Base-by-base conservation (phyloP, 1,284 basidiomycete species). In the Flammula alnicola region DNA sequence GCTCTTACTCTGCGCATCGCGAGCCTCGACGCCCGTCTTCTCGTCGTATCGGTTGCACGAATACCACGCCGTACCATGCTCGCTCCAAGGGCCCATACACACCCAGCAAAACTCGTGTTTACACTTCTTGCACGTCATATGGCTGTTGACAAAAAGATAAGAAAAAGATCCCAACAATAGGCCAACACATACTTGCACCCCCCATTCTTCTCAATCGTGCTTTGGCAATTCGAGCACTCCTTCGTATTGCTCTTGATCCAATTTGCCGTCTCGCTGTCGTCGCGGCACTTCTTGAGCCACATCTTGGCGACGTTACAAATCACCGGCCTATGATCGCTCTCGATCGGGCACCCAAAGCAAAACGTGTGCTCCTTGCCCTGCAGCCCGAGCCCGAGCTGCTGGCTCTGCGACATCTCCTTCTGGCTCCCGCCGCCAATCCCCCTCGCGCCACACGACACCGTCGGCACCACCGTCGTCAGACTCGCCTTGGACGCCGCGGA, bases 231-330 rank as follows among this genome's bases (percentile, higher is more conserved):
- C 37, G 86, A 81, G 67, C 96, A 99, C 70, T 99, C 96, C 76
- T 99, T 98, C 42, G 96, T 99, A 68, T 99, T 98, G 59, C 95
- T 98, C 79, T 92, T 93, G 74, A 99, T 95, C 96, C 96, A 99
- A 68, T 99, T 98, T 31, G 95, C 93, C 14, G 96, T 99, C 76
- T 99, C 97, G 58, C 91, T 94, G 66, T 99, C 96, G 67, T 99
- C 96, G 48, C 86, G 85, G 70, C 96, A 98, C 71, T 99, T 99
- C 80, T 92, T 93, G 63, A 97, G 73, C 97, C 97, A 99, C 72
- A 94, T 80, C 75, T 82, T 89, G 60, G 95, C 93, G 20, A 97
- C 86, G 8, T 75, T 78, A 71, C 96, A 99, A 40, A 97, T 81
- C 36, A 96, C 86, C 0, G 96, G 96, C 23, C 94, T 82, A 67